Percentiles rank a stretch among this genome's conserved stretches.
These are phyloP conservation scores for Neocallimastix lanati DNA, from an alignment of 192 early-diverging fungal genomes.

Conservation along the genomic window DNA sequence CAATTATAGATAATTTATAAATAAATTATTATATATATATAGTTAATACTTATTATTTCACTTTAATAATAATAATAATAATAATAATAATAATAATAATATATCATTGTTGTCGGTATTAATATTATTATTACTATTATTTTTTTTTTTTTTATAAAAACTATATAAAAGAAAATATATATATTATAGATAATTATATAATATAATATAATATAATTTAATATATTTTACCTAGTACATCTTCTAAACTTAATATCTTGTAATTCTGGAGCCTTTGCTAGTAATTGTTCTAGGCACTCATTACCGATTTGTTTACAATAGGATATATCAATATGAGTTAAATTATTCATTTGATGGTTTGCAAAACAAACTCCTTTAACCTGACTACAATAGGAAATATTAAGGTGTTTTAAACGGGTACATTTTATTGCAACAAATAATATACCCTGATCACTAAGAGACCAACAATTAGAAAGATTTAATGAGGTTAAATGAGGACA, in stretches of 20 bases:
- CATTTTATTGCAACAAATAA: conserved; percentile 7
- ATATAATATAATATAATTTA: too few species aligned
- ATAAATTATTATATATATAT: too few species aligned
- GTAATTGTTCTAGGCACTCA: conserved; percentile 21
- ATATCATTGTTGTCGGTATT: too few species aligned
- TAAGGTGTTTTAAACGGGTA: conserved; percentile 8
- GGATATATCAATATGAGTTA: conserved; percentile 16
- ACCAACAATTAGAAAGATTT: conserved; percentile 28
- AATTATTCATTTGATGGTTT: conserved; percentile 13
- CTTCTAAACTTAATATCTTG: conserved; percentile 13
- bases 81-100: too few species aligned
- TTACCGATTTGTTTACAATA: conserved; percentile 30
- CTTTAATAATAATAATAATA: too few species aligned
- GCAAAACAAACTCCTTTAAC: conserved; percentile 19
- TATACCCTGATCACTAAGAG: conserved; percentile 25
- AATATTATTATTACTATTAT: too few species aligned
- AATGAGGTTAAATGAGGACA: conserved; percentile 19
- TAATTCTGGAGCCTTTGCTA: conserved; percentile 17
- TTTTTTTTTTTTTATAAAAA: too few species aligned
- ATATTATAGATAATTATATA: too few species aligned
- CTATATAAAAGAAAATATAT: too few species aligned
- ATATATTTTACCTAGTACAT: conserved; percentile 10
- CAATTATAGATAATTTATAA: too few species aligned
- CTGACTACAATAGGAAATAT: conserved; percentile 30
- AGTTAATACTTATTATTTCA: too few species aligned